Evolutionary conservation across 2,329 filamentous ascomycete genomes (phyloP).

Genomic region (Diaporthe destruens): DNA sequence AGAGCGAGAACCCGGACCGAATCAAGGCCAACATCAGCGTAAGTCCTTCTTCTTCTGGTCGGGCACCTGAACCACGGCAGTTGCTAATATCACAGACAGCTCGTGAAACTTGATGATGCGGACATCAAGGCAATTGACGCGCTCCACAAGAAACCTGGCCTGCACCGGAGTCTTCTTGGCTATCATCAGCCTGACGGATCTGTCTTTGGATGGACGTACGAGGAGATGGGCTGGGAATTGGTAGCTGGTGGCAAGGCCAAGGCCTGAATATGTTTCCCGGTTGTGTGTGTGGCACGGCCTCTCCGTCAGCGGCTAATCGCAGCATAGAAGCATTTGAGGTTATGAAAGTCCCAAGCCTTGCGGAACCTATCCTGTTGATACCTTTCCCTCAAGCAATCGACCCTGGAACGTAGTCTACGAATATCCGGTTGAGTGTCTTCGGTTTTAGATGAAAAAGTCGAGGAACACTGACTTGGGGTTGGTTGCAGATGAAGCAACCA

Average conservation of each 20-base stretch:
- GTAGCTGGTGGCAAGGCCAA: conserved; percentile 16
- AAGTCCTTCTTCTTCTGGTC: background rate
- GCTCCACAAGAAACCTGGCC: conserved; percentile 36
- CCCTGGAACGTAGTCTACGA: background rate
- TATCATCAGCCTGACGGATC: conserved; percentile 29
- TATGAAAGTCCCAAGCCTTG: background rate
- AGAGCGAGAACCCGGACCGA: conserved; percentile 40
- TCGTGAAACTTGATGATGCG: conserved; percentile 35
- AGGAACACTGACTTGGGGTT: background rate
- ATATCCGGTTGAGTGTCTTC: background rate
- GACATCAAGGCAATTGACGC: conserved; percentile 33
- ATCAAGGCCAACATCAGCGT: conserved; percentile 39
- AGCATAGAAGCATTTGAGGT: background rate
- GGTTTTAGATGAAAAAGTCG: background rate
- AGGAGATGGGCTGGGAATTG: conserved; percentile 39
- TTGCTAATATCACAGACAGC: conserved; percentile 5
- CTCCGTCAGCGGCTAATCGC: background rate
- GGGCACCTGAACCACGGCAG: background rate
- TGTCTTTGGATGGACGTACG: conserved; percentile 39
- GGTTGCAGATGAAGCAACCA: no score
- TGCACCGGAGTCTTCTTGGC: conserved; percentile 37
- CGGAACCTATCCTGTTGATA: background rate
- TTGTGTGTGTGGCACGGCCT: background rate
- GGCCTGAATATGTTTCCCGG: background rate
- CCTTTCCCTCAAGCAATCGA: background rate